Evolutionary conservation across 192 early-diverging fungal genomes (phyloP), one percentile per base, ranked within the genome.

Genomic region (Gryganskiella cystojenkinii): DNA sequence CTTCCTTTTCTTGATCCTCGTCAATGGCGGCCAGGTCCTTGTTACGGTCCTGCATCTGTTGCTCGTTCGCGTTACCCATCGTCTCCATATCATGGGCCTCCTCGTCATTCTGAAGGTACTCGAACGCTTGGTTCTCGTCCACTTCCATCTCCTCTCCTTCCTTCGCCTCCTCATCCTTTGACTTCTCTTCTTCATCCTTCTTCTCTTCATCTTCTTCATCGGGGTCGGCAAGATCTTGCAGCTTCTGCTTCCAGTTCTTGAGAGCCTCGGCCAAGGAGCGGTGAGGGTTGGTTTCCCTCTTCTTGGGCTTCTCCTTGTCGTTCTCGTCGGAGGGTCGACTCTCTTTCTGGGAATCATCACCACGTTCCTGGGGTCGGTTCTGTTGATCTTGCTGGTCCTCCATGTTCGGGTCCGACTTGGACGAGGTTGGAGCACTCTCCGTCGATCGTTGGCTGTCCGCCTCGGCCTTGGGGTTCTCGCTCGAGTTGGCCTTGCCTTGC

Each of bases 221-320:
- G 6, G 82, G 81, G 64, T 93, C 93, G 56, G 88, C 82, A 28
- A 95, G 73, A 68, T 91, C 83, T 54, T 93, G 85, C 25, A 99
- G 81, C 20, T 95, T 87, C 28, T 93, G 90, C 79, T 91, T 92
- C 96, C 96, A 99, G 72, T 94, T 93, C 79, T 97, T 92, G 55
- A 95, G 82, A 17, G 96, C 95, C 71, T 98, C 95, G 22, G 96
- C 98, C 34, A 99, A 75, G 49, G 92, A 95, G 47, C 96, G 88
- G 72, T 93, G 91, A 25, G 97, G 95, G 73, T 98, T 95, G 46
- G 87, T 84, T 52, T 94, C 86, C 15, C 70, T 62, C 66, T 84
- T 65, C 60, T 82, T 80, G 59, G 81, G 67, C 30, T 85, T 66
- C 20, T 81, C 80, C 49, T 72, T 59, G 7, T 83, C 61, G 11